phyloP scores from a whole-genome alignment of 2,329 filamentous ascomycete species.

The Aspergillus arachidicola region DNA sequence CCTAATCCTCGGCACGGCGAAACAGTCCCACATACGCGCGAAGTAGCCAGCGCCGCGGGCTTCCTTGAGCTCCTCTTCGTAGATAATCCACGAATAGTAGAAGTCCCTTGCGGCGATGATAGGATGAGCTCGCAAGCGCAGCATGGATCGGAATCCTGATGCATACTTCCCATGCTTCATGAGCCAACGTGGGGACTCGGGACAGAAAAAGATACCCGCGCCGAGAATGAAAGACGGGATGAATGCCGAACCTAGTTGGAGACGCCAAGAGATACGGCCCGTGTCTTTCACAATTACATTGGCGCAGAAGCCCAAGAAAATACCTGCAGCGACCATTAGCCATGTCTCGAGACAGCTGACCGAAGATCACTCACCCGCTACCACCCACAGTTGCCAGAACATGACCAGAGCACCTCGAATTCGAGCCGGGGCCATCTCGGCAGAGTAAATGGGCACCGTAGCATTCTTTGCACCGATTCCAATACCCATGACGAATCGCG shows the following conservation, averaged over 20 bases:
- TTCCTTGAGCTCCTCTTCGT: constrained; percentile 48
- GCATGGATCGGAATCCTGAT: constrained; percentile 21
- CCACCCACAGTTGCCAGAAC: constrained; percentile 51
- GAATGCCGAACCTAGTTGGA: constrained; percentile 65
- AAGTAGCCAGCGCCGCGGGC: constrained; percentile 57
- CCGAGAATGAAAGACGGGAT: constrained; percentile 63
- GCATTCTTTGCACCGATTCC: constrained; percentile 63
- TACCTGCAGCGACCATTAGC: constrained; percentile 34
- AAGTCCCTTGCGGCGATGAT: constrained; percentile 59
- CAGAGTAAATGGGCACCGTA: constrained; percentile 57
- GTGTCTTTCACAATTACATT: constrained; percentile 65
- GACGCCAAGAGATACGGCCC: constrained; percentile 61
- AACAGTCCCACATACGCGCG: constrained; percentile 57
- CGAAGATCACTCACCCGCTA: constrained; percentile 14
- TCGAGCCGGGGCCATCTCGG: constrained; percentile 57
- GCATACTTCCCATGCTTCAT: constrained; percentile 23
- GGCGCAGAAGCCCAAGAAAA: constrained; percentile 66
- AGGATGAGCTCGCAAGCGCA: constrained; percentile 23
- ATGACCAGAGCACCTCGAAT: constrained; percentile 59
- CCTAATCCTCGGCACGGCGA: constrained; percentile 48
- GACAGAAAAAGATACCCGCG: constrained; percentile 27
- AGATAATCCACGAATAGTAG: constrained; percentile 60
- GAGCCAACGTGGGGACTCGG: constrained; percentile 32
- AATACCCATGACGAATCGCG: constrained; percentile 59
- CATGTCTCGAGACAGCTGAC: background rate